Percentiles rank a stretch among this genome's conserved stretches.
phyloP scores from a whole-genome alignment of 768 basidiomycete genomes.

The Tricholoma bakamatsutake region DNA sequence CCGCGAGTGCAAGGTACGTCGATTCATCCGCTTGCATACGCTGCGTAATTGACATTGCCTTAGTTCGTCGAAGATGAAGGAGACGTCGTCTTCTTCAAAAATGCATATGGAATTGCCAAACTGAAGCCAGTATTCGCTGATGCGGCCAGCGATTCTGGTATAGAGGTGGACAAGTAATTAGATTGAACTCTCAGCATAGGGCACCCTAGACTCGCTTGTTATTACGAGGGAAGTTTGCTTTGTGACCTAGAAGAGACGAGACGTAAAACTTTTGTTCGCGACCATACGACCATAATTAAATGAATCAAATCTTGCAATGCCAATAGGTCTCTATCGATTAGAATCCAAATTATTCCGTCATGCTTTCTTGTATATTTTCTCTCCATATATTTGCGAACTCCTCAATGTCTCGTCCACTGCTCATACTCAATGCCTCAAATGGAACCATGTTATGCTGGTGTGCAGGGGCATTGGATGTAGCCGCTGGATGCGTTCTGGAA shows the following conservation, averaged over 20 bases:
- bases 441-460: slow-evolving; percentile 90
- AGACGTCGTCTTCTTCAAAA: slow-evolving; percentile 88
- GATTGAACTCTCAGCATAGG: neutral
- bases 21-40: neutral
- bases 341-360: slow-evolving; percentile 5
- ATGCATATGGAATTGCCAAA: slow-evolving; percentile 72
- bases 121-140: slow-evolving; percentile 63
- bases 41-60: neutral
- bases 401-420: slow-evolving; percentile 63
- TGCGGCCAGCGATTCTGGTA: slow-evolving; percentile 47
- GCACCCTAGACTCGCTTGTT: neutral
- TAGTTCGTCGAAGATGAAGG: slow-evolving; percentile 94
- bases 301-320: neutral
- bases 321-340: no score
- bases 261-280: neutral
- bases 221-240: neutral
- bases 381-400: slow-evolving; percentile 70
- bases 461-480: slow-evolving; percentile 59
- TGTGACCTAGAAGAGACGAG: neutral
- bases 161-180: slow-evolving; percentile 45
- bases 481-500: slow-evolving; percentile 66
- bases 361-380: slow-evolving; percentile 40
- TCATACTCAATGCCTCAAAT: slow-evolving; percentile 77
- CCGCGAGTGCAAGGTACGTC: slow-evolving; percentile 67
- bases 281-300: neutral